A percentile compares a stretch with the other conserved stretches of the same genome.
Conservation (phyloP, 352 stramenopile genomes). For the Globisporangium cylindrosporum region DNA sequence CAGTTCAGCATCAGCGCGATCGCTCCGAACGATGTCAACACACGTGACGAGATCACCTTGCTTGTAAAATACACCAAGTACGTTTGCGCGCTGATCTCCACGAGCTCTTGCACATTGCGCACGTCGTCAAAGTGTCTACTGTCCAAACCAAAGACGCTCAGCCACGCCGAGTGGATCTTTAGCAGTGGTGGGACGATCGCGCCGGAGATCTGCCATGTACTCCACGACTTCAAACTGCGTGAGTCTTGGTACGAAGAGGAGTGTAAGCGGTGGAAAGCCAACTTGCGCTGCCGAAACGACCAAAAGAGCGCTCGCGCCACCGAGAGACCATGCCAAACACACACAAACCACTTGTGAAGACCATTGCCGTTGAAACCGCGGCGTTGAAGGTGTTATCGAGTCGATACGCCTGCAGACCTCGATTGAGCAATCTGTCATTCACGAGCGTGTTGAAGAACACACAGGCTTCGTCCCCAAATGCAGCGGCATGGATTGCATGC, state of each 20-base stretch:
- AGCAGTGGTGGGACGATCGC: not conserved
- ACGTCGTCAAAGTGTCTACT: conserved; percentile 2
- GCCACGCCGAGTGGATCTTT: not conserved
- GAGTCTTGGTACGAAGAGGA: not conserved
- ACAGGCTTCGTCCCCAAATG: not conserved
- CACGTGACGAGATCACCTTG: not conserved
- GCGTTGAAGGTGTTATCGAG: conserved; percentile 1
- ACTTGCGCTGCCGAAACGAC: not conserved
- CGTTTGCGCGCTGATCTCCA: conserved; percentile 3
- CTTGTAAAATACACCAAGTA: conserved; percentile 3
- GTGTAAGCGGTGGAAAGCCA: not conserved
- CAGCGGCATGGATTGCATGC: not conserved
- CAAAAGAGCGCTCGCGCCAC: not conserved
- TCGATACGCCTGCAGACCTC: not conserved
- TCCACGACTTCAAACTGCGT: not conserved
- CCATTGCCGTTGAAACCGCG: not conserved
- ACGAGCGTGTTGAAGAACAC: not conserved
- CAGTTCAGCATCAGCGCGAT: conserved; percentile 1
- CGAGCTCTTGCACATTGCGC: not conserved
- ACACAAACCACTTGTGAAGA: not conserved
- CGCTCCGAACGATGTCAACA: not conserved
- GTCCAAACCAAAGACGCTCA: not conserved
- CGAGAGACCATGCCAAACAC: not conserved
- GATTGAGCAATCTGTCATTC: not conserved
- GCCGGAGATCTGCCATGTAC: not conserved